phyloP scores from a whole-genome alignment of 495 filamentous ascomycete genomes.

The Sordaria brevicollis region DNA sequence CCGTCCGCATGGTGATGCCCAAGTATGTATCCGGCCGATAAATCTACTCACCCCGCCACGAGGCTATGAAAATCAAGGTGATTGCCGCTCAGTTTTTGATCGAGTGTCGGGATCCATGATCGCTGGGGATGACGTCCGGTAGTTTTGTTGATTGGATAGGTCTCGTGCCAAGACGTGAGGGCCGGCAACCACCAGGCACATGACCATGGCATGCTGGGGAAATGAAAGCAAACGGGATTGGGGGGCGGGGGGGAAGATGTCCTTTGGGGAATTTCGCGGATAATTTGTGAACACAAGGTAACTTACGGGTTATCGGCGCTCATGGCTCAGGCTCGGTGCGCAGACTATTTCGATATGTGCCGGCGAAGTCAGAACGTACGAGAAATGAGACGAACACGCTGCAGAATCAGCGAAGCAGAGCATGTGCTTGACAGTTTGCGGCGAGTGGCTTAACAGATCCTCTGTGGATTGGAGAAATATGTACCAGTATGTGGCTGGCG shows the following conservation, averaged over 20 bases:
- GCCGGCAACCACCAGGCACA: background rate
- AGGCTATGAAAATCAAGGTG: background rate
- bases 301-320: background rate
- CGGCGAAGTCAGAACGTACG: background rate
- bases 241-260: background rate
- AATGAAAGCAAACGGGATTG: background rate
- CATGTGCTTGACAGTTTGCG: background rate
- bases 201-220: background rate
- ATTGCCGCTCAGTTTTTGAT: background rate
- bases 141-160: background rate
- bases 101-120: background rate
- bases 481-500: background rate
- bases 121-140: background rate
- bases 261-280: background rate
- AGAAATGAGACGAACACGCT: background rate
- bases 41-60: background rate
- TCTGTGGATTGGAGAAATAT: background rate
- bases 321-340: background rate
- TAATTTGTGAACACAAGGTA: background rate
- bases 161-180: background rate
- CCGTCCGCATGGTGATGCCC: background rate
- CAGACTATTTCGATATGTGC: background rate
- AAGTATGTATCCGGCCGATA: background rate
- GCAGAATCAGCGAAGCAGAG: background rate
- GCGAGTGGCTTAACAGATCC: background rate